Evolutionary conservation across 805 yeast genomes (phyloP).

Genomic region (Sugiyamaella chiloensis): DNA sequence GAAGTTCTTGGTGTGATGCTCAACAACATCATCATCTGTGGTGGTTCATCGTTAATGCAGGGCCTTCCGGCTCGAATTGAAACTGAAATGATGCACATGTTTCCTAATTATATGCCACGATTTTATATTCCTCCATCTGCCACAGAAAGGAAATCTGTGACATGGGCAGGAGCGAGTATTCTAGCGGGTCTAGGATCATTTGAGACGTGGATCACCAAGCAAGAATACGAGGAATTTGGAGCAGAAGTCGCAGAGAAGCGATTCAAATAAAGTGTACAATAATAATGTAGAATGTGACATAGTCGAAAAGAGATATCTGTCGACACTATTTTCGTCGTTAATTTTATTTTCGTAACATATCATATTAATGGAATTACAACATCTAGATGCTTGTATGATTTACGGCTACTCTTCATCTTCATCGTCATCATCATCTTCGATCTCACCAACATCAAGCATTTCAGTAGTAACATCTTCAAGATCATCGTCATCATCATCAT

Average conservation of each 20-base stretch:
- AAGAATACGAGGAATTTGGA: conserved; percentile 66
- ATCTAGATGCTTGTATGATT: conserved; percentile 29
- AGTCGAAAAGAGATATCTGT: no score
- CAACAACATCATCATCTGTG: conserved; percentile 55
- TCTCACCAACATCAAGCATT: conserved; percentile 12
- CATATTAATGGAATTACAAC: conserved; percentile 13
- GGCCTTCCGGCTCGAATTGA: conserved; percentile 56
- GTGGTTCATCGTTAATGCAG: conserved; percentile 54
- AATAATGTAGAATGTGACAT: no score
- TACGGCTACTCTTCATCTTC: conserved; percentile 26
- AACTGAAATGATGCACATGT: conserved; percentile 51
- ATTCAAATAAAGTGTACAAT: conserved; percentile 29
- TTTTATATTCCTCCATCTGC: conserved; percentile 41
- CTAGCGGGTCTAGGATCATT: conserved; percentile 57
- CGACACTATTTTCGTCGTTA: no score
- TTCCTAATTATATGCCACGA: conserved; percentile 48
- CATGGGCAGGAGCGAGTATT: conserved; percentile 74
- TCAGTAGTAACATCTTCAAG: conserved; percentile 29
- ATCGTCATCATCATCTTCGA: conserved; percentile 28
- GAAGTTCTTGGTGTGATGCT: conserved; percentile 41
- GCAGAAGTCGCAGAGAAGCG: conserved; percentile 37
- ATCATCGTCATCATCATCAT: conserved; percentile 41
- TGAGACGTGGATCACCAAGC: conserved; percentile 57
- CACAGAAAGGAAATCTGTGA: conserved; percentile 54
- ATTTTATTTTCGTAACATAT: neutral